Evolutionary conservation across 2,329 filamentous ascomycete species (phyloP).

Genomic region (Domatiomyces globalis): DNA sequence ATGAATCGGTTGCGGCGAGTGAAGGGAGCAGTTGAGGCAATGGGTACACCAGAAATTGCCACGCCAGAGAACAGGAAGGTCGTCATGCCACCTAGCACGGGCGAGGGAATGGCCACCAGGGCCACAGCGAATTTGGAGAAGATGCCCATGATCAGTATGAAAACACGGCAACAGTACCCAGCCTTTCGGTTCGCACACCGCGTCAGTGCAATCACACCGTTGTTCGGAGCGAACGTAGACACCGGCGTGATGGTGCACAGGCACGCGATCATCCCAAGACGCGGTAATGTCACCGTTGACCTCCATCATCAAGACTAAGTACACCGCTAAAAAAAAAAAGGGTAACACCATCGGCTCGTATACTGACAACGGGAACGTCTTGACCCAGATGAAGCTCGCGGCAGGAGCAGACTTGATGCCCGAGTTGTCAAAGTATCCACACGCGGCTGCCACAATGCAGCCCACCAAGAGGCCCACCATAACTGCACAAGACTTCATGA

Average conservation of each 20-base stretch:
- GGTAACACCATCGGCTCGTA: constrained; percentile 55
- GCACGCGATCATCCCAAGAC: constrained; percentile 49
- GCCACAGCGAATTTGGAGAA: constrained; percentile 58
- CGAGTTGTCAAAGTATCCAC: constrained; percentile 48
- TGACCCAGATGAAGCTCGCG: constrained; percentile 56
- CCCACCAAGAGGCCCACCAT: constrained; percentile 51
- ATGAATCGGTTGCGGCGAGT: constrained; percentile 54
- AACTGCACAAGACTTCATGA: constrained; percentile 56
- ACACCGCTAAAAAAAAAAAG: constrained; percentile 41
- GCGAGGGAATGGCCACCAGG: constrained; percentile 48
- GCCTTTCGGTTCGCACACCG: constrained; percentile 55
- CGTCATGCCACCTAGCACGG: constrained; percentile 35
- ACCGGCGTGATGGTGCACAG: constrained; percentile 55
- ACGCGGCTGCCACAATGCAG: constrained; percentile 52
- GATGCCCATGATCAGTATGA: constrained; percentile 54
- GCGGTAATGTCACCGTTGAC: constrained; percentile 55
- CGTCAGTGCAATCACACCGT: constrained; percentile 54
- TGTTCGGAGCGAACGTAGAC: constrained; percentile 56
- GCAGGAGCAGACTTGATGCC: constrained; percentile 48
- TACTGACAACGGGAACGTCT: constrained; percentile 51
- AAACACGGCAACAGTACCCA: constrained; percentile 51
- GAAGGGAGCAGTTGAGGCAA: constrained; percentile 48
- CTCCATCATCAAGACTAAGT: constrained; percentile 54
- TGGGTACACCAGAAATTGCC: constrained; percentile 50
- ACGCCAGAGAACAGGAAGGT: constrained; percentile 56